Base-by-base conservation (phyloP, 768 basidiomycete species). In the Xerocomellus intermedius region DNA sequence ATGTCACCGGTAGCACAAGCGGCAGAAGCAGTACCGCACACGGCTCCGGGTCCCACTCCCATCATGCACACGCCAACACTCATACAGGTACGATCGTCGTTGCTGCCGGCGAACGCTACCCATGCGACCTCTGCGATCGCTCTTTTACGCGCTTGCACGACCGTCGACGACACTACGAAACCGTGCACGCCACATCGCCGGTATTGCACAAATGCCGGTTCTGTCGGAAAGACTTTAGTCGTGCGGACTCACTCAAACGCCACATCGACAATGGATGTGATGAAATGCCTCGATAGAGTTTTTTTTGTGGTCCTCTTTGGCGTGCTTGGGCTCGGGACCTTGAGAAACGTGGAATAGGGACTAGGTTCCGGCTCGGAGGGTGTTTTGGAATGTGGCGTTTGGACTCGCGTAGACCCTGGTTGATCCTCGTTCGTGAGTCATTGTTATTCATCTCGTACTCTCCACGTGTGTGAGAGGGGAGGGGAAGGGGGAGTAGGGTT, bases 201-300 rank as follows among this genome's bases (percentile, higher is more conserved):
- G 77, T 83, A 54, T 73, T 82, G 60, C 88, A 91, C 68, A 79
- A 78, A 48, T 91, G 90, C 72, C 80, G 79, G 26, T 85, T 77
- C 67, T 91, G 90, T 71, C 78, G 80, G 62, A 91, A 90, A 71
- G 84, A 84, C 65, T 90, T 91, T 68, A 88, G 87, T 73, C 82
- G 90, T 69, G 80, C 73, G 46, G 87, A 89, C 73, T 91, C 90
- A 55, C 76, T 91, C 60, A 92, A 91, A 73, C 79, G 90, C 67
- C 90, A 92, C 71, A 62, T 87, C 50, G 89, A 91, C 75, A 89
- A 90, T 61, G 89, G 89, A 48, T 89, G 87, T 74, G 84, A 86
- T 68, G 83, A 84, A 67, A 80, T 79, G 76, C 77, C 79, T 52
- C 71, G 68, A 67, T 71, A 70, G 60, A 61, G 56, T 59, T 60